phyloP scores from a whole-genome alignment of 2,329 filamentous ascomycete genomes.

The Torrubiellomyces zombiae region DNA sequence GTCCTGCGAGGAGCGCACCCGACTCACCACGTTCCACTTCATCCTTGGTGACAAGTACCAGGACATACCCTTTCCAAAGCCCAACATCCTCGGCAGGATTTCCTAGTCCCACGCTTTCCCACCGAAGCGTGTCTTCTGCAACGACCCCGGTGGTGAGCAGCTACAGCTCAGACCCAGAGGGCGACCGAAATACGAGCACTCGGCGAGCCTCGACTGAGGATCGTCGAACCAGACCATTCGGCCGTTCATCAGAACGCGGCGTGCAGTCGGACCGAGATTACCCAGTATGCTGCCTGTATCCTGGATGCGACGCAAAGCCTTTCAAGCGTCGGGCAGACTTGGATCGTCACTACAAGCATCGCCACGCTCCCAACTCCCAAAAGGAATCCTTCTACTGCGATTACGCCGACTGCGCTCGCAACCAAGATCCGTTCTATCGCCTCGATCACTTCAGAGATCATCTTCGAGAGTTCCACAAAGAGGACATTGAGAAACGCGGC shows the following conservation, averaged over 20 bases:
- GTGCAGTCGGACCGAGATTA: too few relatives aligned
- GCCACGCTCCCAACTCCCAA: slow-evolving; percentile 24
- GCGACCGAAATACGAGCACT: slow-evolving; percentile 5
- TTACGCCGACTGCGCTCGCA: slow-evolving; percentile 30
- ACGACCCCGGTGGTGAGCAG: slow-evolving; percentile 3
- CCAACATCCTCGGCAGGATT: slow-evolving; percentile 2
- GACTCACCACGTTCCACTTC: too few relatives aligned
- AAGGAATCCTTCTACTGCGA: slow-evolving; percentile 33
- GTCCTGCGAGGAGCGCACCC: too few relatives aligned
- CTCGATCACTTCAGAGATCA: slow-evolving; percentile 42
- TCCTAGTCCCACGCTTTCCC: slow-evolving; percentile 2
- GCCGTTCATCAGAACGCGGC: slow-evolving; percentile 6
- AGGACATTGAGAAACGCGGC: slow-evolving; percentile 34
- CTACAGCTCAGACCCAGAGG: slow-evolving; percentile 7
- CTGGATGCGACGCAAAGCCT: slow-evolving; percentile 24
- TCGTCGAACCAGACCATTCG: slow-evolving; percentile 2
- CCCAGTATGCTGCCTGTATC: slow-evolving; percentile 20
- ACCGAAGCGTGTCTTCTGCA: slow-evolving; percentile 3
- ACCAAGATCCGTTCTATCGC: slow-evolving; percentile 29
- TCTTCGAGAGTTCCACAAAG: slow-evolving; percentile 36
- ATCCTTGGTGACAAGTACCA: too few relatives aligned
- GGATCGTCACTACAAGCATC: slow-evolving; percentile 32
- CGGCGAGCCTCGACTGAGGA: slow-evolving; percentile 5
- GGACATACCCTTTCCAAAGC: slow-evolving; percentile 1
- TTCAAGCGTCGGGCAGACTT: slow-evolving; percentile 39